A percentile compares a stretch with the other conserved stretches of the same genome.
These are phyloP conservation scores for Lachnellula occidentalis DNA, from an alignment of 2,329 filamentous ascomycete species.

Conservation along the genomic window DNA sequence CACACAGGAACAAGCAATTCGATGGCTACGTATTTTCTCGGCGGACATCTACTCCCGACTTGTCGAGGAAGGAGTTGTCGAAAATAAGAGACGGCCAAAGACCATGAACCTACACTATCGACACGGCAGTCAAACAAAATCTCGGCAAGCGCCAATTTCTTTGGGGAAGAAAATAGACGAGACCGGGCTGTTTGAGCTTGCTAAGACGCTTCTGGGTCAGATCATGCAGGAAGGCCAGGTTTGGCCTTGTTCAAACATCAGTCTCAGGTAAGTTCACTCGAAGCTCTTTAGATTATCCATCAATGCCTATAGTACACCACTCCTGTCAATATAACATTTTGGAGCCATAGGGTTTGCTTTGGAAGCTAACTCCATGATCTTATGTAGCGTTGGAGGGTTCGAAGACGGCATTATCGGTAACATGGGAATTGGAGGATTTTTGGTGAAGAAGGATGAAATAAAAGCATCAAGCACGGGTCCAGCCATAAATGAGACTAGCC, in stretches of 20 bases:
- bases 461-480: slow-evolving; percentile 41
- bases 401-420: slow-evolving; percentile 83
- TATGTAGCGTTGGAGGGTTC: slow-evolving; percentile 69
- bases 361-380: not conserved
- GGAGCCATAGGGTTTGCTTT: not conserved
- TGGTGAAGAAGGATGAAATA: slow-evolving; percentile 70
- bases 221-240: slow-evolving; percentile 70
- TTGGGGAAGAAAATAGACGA: slow-evolving; percentile 70
- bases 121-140: slow-evolving; percentile 66
- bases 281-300: not conserved
- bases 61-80: slow-evolving; percentile 83
- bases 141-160: slow-evolving; percentile 71
- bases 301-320: not conserved
- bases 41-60: slow-evolving; percentile 87
- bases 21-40: slow-evolving; percentile 86
- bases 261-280: slow-evolving; percentile 45
- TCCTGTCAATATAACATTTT: too few species aligned
- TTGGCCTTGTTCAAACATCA: slow-evolving; percentile 91
- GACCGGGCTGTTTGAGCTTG: slow-evolving; percentile 64
- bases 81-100: slow-evolving; percentile 80
- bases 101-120: slow-evolving; percentile 82
- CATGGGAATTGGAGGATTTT: slow-evolving; percentile 76
- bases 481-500: slow-evolving; percentile 16
- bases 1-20: slow-evolving; percentile 67
- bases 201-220: slow-evolving; percentile 70